phyloP scores from a whole-genome alignment of 495 filamentous ascomycete genomes.

The Aspergillus conjunctus region DNA sequence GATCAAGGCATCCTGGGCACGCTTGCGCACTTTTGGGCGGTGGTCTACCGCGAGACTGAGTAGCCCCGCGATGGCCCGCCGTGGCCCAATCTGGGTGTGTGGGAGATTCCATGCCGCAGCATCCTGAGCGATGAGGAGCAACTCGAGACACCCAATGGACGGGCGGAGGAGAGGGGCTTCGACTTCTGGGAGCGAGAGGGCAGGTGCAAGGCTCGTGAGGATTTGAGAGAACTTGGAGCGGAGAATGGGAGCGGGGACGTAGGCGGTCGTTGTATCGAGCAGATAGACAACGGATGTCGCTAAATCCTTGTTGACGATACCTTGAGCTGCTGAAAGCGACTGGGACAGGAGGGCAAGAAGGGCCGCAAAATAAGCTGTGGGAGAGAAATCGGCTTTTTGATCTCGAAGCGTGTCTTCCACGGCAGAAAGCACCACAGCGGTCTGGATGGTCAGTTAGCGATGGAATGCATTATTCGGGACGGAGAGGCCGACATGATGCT shows the following conservation, averaged over 20 bases:
- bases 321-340: slow-evolving; percentile 61
- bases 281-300: slow-evolving; percentile 91
- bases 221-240: slow-evolving; percentile 93
- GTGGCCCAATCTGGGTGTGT: slow-evolving; percentile 80
- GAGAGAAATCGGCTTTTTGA: slow-evolving; percentile 75
- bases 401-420: slow-evolving; percentile 90
- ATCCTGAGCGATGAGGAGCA: slow-evolving; percentile 85
- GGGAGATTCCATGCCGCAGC: slow-evolving; percentile 82
- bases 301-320: slow-evolving; percentile 77
- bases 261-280: slow-evolving; percentile 84
- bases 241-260: slow-evolving; percentile 80
- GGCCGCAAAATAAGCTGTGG: slow-evolving; percentile 94
- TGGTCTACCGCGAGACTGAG: slow-evolving; percentile 81
- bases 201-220: slow-evolving; percentile 79
- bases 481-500: slow-evolving; percentile 70
- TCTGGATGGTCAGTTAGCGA: slow-evolving; percentile 55
- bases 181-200: slow-evolving; percentile 74
- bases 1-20: slow-evolving; percentile 85
- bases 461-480: neutral
- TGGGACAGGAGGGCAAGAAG: slow-evolving; percentile 86
- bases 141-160: slow-evolving; percentile 92
- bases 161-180: slow-evolving; percentile 85
- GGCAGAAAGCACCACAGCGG: slow-evolving; percentile 81
- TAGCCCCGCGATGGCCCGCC: slow-evolving; percentile 84
- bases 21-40: slow-evolving; percentile 91